Conservation (phyloP, 148 eudicot genomes). For the Diospyros lotus region DNA sequence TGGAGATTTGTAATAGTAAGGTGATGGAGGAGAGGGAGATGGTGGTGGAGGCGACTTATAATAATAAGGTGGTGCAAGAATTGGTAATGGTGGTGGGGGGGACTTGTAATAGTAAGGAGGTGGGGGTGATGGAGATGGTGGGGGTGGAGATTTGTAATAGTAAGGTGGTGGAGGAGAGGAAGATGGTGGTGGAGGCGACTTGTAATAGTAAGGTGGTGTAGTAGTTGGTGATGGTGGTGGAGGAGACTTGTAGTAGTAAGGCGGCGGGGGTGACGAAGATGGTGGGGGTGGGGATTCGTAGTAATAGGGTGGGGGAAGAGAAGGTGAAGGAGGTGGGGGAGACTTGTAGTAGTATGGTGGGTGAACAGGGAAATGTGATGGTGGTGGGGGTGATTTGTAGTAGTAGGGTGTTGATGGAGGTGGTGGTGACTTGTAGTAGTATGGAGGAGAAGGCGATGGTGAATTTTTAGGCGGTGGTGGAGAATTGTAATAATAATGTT, state of each 20-base stretch:
- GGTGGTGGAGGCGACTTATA: conserved; percentile 31
- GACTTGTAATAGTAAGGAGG: conserved; percentile 30
- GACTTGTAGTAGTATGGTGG: conserved; percentile 24
- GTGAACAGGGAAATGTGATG: conserved; percentile 4
- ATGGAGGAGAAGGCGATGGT: neutral
- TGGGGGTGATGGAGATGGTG: conserved; percentile 5
- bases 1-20: neutral
- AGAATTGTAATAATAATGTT: conserved; percentile 14
- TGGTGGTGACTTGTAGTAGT: neutral
- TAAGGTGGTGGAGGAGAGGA: conserved; percentile 29
- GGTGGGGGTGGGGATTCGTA: conserved; percentile 43
- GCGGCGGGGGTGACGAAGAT: conserved; percentile 20
- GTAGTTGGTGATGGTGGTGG: conserved; percentile 23
- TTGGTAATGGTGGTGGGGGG: conserved; percentile 23
- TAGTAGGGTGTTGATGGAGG: conserved; percentile 8
- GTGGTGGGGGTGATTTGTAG: conserved; percentile 17
- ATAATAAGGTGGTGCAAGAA: conserved; percentile 6
- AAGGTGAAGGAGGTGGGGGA: conserved; percentile 34
- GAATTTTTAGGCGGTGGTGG: conserved; percentile 9
- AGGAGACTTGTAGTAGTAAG: conserved; percentile 27
- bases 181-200: conserved; percentile 26
- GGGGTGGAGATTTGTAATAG: conserved; percentile 22
- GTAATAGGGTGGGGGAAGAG: conserved; percentile 22
- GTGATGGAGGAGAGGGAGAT: neutral
- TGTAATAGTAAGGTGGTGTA: conserved; percentile 21